Base-by-base conservation (phyloP, 148 eudicot species). In the Limonium bicolor region DNA sequence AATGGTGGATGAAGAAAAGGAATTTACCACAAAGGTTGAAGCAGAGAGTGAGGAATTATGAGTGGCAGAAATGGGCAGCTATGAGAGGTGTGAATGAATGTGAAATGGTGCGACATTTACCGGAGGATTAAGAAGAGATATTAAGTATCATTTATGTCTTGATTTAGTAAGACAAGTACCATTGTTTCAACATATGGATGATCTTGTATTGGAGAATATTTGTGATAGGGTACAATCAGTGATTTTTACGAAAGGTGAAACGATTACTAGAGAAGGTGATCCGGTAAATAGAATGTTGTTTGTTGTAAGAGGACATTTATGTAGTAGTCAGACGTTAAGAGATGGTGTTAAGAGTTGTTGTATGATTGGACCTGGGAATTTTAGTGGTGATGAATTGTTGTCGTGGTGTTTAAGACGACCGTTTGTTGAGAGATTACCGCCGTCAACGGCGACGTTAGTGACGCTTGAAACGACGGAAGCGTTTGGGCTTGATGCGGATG, bases 161-260 rank as follows among this genome's bases (percentile, higher is more conserved):
- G 97, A 88, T 56, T 74, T 88, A 58, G 94, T 88, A 0, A 68
- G 78, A 50, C 94, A 84, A 87, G 99, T 85, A 21, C 99, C 99
- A 16, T 53, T 90, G 37, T 85, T 90, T 45, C 95, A 90, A 41
- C 82, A 90, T 33, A 85, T 90, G 93, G 99, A 90, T 52, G 77
- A 65, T 32, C 61, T 90, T 5, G 88, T 85, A 34, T 66, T 90
- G 4, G 95, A 90, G 62, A 90, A 90, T 35, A 90, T 85, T 23
- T 90, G 99, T 61, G 99, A 85, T 31, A 80, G 95, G 0, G 99
- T 90, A 28, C 84, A 85, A 66, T 78, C 95, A 34, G 80, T 90
- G 23, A 65, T 90, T 7, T 84, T 90, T 64, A 80, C 95, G 3
- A 90, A 85, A 58, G 82, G 82, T 27, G 97, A 90, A 61, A 80